These are phyloP conservation scores for Eucalyptus pauciflora DNA, from an alignment of 345 rosid genomes.

Conservation along the genomic window DNA sequence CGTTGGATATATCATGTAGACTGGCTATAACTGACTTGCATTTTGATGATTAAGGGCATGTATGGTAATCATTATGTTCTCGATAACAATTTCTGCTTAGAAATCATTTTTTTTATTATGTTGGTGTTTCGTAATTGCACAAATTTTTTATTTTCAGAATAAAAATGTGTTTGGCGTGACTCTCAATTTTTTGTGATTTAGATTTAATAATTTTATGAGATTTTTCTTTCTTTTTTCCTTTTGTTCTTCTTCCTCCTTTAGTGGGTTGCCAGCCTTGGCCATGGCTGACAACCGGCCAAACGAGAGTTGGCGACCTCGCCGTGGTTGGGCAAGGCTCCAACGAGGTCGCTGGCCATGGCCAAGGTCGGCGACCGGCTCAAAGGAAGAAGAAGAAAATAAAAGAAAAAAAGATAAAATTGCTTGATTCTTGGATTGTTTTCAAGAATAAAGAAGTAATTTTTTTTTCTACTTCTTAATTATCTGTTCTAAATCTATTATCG, in stretches of 20 bases:
- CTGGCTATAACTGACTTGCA: not conserved
- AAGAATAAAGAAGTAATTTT: no score
- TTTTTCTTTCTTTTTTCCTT: no score
- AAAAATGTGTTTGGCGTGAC: rapidly evolving
- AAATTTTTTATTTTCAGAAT: rapidly evolving
- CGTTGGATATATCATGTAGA: not conserved
- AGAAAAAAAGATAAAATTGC: no score
- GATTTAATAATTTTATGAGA: no score
- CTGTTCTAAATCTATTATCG: no score
- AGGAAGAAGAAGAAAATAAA: no score
- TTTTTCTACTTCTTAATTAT: no score
- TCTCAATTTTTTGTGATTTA: no score
- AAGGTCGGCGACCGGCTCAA: rapidly evolving
- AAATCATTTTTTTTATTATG: rapidly evolving
- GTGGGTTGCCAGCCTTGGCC: rapidly evolving
- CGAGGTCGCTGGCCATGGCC: rapidly evolving
- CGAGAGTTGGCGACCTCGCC: rapidly evolving
- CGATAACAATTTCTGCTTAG: rapidly evolving
- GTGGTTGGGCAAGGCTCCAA: rapidly evolving
- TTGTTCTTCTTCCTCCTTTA: no score
- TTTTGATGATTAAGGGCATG: not conserved
- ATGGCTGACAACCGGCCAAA: rapidly evolving
- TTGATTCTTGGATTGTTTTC: no score
- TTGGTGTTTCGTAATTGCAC: rapidly evolving
- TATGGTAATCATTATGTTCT: no score